A percentile compares a stretch with the other conserved stretches of the same genome.
Evolutionary conservation across 305 asterid species (phyloP).

Genomic region (Coffea humblotiana): DNA sequence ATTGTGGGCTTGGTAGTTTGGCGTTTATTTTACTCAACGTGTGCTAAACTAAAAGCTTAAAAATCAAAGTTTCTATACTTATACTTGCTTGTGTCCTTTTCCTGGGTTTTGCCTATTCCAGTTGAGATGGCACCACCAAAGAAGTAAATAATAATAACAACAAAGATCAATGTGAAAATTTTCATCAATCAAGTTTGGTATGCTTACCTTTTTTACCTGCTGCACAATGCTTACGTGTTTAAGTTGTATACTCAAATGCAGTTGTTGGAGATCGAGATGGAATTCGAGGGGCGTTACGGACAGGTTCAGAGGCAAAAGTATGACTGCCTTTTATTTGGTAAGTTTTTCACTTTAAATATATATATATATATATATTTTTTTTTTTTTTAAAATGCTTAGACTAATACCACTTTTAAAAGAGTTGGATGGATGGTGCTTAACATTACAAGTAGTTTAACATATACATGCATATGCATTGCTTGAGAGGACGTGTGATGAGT

Average conservation of each 20-base stretch:
- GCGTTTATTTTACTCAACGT: background rate
- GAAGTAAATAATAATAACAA: conserved; percentile 12
- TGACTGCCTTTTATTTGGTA: conserved; percentile 86
- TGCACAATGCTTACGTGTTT: conserved; percentile 33
- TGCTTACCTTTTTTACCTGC: conserved; percentile 21
- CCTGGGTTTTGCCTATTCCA: background rate
- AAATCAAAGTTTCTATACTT: background rate
- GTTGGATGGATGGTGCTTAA: background rate
- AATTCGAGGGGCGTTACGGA: conserved; percentile 53
- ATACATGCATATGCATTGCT: background rate
- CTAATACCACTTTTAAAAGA: background rate
- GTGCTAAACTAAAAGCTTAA: background rate
- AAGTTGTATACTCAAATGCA: conserved; percentile 25
- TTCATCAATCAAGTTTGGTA: conserved; percentile 16
- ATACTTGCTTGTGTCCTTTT: background rate
- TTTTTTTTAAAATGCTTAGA: no score
- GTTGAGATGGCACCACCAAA: conserved; percentile 12
- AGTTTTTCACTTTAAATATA: conserved; percentile 5
- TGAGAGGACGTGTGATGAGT: background rate
- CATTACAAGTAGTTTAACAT: background rate
- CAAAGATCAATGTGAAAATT: conserved; percentile 23
- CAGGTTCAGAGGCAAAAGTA: conserved; percentile 68
- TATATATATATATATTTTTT: no score
- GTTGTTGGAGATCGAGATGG: conserved; percentile 54
- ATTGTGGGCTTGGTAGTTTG: background rate